phyloP scores from a whole-genome alignment of 176 grass and related monocot species.

The Neostapfia colusana region DNA sequence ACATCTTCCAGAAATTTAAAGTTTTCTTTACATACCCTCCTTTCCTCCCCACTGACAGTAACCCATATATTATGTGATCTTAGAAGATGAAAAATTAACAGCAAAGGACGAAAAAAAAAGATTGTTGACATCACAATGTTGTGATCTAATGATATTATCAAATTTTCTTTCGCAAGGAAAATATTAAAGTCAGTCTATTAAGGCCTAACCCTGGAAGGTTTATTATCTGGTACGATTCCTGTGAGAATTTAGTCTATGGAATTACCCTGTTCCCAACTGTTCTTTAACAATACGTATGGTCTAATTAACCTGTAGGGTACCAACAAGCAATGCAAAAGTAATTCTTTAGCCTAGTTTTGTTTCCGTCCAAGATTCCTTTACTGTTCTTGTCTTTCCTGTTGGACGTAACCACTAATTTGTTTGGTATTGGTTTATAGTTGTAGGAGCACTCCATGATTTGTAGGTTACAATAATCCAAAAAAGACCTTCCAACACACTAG shows the following conservation, averaged over 20 bases:
- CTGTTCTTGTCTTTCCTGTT: conserved; percentile 32
- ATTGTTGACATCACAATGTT: too few species aligned
- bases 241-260: neutral
- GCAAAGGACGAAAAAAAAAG: too few species aligned
- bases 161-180: too few species aligned
- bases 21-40: too few species aligned
- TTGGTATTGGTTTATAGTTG: conserved; percentile 19
- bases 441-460: conserved; percentile 27
- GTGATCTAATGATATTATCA: too few species aligned
- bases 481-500: conserved; percentile 35
- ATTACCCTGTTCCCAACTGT: neutral
- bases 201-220: neutral
- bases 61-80: too few species aligned
- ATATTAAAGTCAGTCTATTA: too few species aligned
- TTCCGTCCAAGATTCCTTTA: conserved; percentile 19
- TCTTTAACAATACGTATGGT: neutral
- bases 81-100: too few species aligned
- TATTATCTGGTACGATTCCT: neutral
- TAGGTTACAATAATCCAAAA: conserved; percentile 29
- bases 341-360: conserved; percentile 7
- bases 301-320: neutral
- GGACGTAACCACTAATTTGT: conserved; percentile 32
- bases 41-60: too few species aligned
- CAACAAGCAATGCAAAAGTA: conserved; percentile 8
- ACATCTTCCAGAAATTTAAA: too few species aligned